Percentiles rank a stretch among this genome's conserved stretches.
These are phyloP conservation scores for Saccharomycopsis sp. DNA, from an alignment of 805 yeast genomes.

Conservation along the genomic window DNA sequence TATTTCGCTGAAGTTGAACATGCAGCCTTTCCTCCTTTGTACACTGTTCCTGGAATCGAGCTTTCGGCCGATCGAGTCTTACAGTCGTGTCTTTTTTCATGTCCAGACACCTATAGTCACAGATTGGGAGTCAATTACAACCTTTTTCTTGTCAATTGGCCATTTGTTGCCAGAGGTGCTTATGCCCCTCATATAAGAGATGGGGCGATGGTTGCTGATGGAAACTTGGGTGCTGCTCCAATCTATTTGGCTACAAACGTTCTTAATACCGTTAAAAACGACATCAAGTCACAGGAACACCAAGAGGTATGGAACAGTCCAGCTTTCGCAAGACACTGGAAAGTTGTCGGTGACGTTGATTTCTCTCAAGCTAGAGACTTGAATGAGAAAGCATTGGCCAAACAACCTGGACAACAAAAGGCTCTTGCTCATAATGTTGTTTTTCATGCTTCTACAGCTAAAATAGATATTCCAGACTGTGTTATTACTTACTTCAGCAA, in stretches of 20 bases:
- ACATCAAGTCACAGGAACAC: constrained; percentile 47
- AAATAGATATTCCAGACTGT: constrained; percentile 68
- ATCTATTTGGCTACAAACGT: constrained; percentile 56
- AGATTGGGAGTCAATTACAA: constrained; percentile 68
- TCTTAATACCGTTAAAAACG: constrained; percentile 40
- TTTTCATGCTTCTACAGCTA: constrained; percentile 63
- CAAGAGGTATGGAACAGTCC: constrained; percentile 81
- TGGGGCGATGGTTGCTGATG: constrained; percentile 66
- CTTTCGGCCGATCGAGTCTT: constrained; percentile 80
- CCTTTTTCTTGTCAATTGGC: constrained; percentile 88
- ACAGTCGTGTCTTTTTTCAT: constrained; percentile 74
- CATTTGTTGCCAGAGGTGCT: constrained; percentile 43
- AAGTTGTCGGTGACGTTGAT: constrained; percentile 59
- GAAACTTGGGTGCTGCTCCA: constrained; percentile 72
- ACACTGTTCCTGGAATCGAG: constrained; percentile 79
- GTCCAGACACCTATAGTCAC: constrained; percentile 82
- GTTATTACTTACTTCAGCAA: constrained; percentile 70
- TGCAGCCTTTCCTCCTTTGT: constrained; percentile 80
- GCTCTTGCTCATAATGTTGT: constrained; percentile 81
- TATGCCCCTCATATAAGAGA: constrained; percentile 75
- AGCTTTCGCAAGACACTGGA: constrained; percentile 86
- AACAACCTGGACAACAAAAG: constrained; percentile 74
- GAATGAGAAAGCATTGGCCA: constrained; percentile 67
- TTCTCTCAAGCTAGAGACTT: constrained; percentile 70
- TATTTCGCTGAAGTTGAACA: constrained; percentile 86